These are phyloP conservation scores for Pythium phragmitis DNA, from an alignment of 352 stramenopile species.

Conservation along the genomic window DNA sequence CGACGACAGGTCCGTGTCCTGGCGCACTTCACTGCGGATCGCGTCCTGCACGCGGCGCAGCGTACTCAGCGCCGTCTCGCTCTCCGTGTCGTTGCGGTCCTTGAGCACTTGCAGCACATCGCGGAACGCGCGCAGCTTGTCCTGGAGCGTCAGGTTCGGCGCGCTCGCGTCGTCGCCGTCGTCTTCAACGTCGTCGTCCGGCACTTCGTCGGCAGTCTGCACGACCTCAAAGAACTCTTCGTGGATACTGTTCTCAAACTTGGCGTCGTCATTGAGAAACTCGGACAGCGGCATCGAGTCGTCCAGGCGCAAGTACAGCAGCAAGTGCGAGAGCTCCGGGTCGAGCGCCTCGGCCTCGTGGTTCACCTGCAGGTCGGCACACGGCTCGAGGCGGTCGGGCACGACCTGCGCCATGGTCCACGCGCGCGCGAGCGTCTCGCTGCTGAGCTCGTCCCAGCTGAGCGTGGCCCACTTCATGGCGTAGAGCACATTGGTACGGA, in stretches of 20 bases:
- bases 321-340: conserved; percentile 59
- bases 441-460: conserved; percentile 74
- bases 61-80: conserved; percentile 47
- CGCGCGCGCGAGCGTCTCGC: conserved; percentile 62
- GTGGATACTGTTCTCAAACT: conserved; percentile 69
- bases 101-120: conserved; percentile 76
- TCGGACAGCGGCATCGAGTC: conserved; percentile 63
- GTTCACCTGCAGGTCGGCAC: conserved; percentile 55
- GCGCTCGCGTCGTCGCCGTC: conserved; percentile 34
- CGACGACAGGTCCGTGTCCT: conserved; percentile 20
- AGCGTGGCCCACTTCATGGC: conserved; percentile 75
- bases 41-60: conserved; percentile 66
- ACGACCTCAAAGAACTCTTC: conserved; percentile 87
- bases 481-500: conserved; percentile 67
- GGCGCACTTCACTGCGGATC: conserved; percentile 34
- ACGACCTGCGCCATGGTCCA: conserved; percentile 66
- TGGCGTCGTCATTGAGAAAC: conserved; percentile 70
- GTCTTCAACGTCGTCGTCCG: conserved; percentile 63
- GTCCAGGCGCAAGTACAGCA: conserved; percentile 60
- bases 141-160: conserved; percentile 58
- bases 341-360: conserved; percentile 59
- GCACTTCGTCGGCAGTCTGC: conserved; percentile 57
- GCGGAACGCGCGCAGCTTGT: conserved; percentile 79
- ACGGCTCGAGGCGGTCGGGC: conserved; percentile 43
- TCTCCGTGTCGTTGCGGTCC: conserved; percentile 61